A percentile compares a stretch with the other conserved stretches of the same genome.
Evolutionary conservation across 1,284 basidiomycete species (phyloP).

Genomic region (Boletellus sp.): DNA sequence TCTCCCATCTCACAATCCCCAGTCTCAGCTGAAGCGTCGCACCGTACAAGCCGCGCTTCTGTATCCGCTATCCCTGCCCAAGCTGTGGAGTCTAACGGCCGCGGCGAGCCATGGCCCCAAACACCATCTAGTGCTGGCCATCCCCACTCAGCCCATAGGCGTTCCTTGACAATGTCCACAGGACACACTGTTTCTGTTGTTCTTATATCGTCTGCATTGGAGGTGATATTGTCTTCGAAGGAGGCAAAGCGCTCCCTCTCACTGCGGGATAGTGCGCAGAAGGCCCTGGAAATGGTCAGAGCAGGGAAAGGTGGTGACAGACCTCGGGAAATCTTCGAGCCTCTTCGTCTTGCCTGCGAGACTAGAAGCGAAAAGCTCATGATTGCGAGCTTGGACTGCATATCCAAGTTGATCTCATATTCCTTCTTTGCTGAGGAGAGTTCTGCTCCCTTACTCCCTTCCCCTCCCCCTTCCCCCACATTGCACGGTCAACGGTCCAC

Average conservation of each 20-base stretch:
- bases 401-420: conserved; percentile 93
- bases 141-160: conserved; percentile 37
- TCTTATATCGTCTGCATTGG: conserved; percentile 82
- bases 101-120: conserved; percentile 14
- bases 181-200: conserved; percentile 74
- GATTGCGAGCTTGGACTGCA: conserved; percentile 93
- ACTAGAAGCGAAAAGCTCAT: conserved; percentile 88
- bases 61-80: conserved; percentile 4
- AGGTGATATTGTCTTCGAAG: conserved; percentile 82
- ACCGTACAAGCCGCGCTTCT: conserved; percentile 5
- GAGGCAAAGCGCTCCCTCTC: conserved; percentile 83
- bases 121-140: conserved; percentile 16
- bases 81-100: conserved; percentile 10
- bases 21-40: conserved; percentile 6
- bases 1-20: conserved; percentile 5
- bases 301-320: conserved; percentile 64
- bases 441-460: conserved; percentile 36
- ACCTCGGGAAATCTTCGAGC: conserved; percentile 88
- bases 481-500: conserved; percentile 42
- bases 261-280: conserved; percentile 79
- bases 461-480: conserved; percentile 70
- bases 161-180: conserved; percentile 69
- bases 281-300: conserved; percentile 81
- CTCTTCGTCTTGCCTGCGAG: conserved; percentile 89
- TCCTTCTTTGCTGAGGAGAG: conserved; percentile 82